phyloP scores from a whole-genome alignment of 495 filamentous ascomycete genomes.

The Lophiostoma macrostomum region DNA sequence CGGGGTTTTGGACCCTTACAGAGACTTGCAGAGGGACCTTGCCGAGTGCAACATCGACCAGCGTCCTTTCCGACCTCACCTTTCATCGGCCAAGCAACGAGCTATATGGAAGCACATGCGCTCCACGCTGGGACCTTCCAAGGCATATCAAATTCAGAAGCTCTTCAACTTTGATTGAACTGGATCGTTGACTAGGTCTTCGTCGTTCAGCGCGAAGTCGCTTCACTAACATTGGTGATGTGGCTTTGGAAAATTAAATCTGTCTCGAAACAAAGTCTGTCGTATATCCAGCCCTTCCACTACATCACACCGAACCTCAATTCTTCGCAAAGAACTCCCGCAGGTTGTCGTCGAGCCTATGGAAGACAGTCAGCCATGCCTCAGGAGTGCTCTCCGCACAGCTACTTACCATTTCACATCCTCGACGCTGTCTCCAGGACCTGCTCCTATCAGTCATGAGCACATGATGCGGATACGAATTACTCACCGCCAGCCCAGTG shows the following conservation, averaged over 20 bases:
- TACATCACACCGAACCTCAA: too few relatives aligned
- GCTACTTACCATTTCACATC: slow-evolving; percentile 68
- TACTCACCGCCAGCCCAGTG: slow-evolving; percentile 47
- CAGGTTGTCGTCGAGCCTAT: slow-evolving; percentile 62
- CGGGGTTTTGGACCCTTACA: slow-evolving; percentile 12
- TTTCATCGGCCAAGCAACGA: slow-evolving; percentile 21
- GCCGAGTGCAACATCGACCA: slow-evolving; percentile 15
- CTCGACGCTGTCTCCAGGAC: slow-evolving; percentile 60
- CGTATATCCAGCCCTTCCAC: too few relatives aligned
- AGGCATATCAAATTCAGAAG: not conserved
- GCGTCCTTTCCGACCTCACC: slow-evolving; percentile 18
- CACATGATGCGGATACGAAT: not conserved
- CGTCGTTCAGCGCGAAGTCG: too few relatives aligned
- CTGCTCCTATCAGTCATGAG: slow-evolving; percentile 31
- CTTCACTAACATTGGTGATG: too few relatives aligned
- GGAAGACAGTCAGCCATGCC: too few relatives aligned
- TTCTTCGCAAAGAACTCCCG: slow-evolving; percentile 45
- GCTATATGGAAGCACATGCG: not conserved
- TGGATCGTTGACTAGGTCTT: too few relatives aligned
- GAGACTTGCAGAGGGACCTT: slow-evolving; percentile 19
- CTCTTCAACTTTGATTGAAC: too few relatives aligned
- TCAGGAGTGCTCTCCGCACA: too few relatives aligned
- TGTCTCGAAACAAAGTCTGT: too few relatives aligned
- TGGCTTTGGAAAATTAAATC: slow-evolving; percentile 12
- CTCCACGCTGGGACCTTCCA: slow-evolving; percentile 4